These are phyloP conservation scores for Pyricularia pennisetigena DNA, from an alignment of 2,329 filamentous ascomycete species.

Conservation along the genomic window DNA sequence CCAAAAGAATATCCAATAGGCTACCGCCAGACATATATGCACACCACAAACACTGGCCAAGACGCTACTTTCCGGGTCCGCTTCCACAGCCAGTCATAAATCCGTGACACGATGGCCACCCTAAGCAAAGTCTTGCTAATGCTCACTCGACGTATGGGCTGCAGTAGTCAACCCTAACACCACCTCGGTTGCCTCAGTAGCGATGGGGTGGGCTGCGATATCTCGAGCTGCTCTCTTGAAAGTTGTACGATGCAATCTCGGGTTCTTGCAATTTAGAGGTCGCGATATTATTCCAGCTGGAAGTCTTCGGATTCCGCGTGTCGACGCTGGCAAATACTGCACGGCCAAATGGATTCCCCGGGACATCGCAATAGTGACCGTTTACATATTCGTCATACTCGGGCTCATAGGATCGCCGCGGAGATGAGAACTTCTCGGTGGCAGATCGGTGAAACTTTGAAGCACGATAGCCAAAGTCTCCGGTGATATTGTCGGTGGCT, in stretches of 20 bases:
- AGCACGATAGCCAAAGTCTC: background rate
- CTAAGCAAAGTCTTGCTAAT: background rate
- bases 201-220: background rate
- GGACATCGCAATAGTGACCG: background rate
- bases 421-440: background rate
- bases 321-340: background rate
- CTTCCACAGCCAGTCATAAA: background rate
- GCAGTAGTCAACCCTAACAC: background rate
- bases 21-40: background rate
- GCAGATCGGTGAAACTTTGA: background rate
- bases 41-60: background rate
- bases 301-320: background rate
- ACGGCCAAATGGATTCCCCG: background rate
- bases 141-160: background rate
- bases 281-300: background rate
- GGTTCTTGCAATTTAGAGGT: background rate
- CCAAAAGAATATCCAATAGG: background rate
- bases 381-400: background rate
- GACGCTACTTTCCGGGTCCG: background rate
- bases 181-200: background rate
- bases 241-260: background rate
- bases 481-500: background rate
- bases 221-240: background rate
- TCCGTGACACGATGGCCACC: background rate
- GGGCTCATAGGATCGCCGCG: background rate